These are phyloP conservation scores for Eimeria falciformis DNA, from an alignment of 169 alveolate species.

Conservation along the genomic window DNA sequence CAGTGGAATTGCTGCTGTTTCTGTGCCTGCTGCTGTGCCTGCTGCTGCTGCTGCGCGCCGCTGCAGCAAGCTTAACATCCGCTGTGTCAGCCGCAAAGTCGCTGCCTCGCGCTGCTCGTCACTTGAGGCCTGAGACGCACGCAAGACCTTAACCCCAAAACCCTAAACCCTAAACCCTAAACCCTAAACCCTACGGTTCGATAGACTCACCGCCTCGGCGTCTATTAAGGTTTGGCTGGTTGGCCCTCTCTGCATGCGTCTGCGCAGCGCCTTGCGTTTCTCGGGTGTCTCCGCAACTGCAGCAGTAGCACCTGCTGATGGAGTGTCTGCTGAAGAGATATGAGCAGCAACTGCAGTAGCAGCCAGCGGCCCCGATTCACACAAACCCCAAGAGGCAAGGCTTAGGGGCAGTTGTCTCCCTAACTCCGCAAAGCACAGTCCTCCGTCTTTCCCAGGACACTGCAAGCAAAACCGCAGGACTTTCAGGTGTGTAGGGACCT, in stretches of 20 bases:
- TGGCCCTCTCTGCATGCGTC: too few species aligned
- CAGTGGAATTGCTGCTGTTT: not conserved
- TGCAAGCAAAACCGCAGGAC: too few species aligned
- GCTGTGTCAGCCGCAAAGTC: not conserved
- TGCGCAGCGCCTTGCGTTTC: not conserved
- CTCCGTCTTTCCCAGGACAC: not conserved
- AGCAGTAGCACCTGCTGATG: not conserved
- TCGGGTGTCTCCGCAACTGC: not conserved
- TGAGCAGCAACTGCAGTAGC: not conserved
- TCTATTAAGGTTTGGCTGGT: too few species aligned
- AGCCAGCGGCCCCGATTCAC: not conserved
- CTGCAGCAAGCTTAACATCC: not conserved
- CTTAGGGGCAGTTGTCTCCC: not conserved
- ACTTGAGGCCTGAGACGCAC: slow-evolving; percentile 3
- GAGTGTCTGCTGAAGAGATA: not conserved
- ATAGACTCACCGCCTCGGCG: too few species aligned
- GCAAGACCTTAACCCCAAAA: slow-evolving; percentile 30
- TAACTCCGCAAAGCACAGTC: not conserved
- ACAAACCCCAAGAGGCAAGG: not conserved
- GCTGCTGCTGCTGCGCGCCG: not conserved
- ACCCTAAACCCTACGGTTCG: not conserved
- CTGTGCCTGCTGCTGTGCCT: not conserved
- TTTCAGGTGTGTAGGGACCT: too few species aligned
- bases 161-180: slow-evolving; percentile 40
- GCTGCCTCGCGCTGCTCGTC: not conserved